Conservation (phyloP, 768 basidiomycete genomes). For the Lactarius evosmus region DNA sequence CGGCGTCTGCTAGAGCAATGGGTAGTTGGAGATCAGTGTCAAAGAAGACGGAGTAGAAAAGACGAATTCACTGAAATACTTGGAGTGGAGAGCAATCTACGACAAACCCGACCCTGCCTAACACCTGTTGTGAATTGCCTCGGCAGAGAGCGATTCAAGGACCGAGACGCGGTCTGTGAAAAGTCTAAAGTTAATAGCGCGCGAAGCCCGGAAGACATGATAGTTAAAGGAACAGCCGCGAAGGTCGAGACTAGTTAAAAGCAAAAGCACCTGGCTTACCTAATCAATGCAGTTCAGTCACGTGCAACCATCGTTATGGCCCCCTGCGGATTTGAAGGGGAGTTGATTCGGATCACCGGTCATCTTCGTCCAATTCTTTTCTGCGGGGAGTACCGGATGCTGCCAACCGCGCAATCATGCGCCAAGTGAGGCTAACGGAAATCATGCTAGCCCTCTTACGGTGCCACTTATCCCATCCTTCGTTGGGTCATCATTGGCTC, state of each 20-base stretch:
- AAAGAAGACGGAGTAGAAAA: neutral
- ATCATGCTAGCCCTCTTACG: too few relatives aligned
- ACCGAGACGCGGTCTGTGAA: slow-evolving; percentile 15
- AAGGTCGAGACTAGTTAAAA: neutral
- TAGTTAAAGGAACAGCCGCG: neutral
- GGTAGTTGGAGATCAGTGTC: neutral
- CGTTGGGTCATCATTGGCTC: too few relatives aligned
- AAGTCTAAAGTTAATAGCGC: slow-evolving; percentile 1
- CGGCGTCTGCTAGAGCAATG: slow-evolving; percentile 10
- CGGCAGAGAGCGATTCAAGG: slow-evolving; percentile 14
- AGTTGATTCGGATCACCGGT: too few relatives aligned
- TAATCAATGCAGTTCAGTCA: neutral
- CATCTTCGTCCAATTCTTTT: too few relatives aligned
- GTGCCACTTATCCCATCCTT: too few relatives aligned
- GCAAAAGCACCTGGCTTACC: neutral
- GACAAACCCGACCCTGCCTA: slow-evolving; percentile 5
- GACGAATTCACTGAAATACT: neutral
- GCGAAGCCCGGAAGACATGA: slow-evolving; percentile 1
- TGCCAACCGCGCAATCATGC: too few relatives aligned
- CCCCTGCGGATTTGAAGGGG: neutral
- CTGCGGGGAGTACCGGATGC: neutral
- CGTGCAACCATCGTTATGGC: too few relatives aligned
- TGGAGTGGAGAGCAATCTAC: slow-evolving; percentile 15
- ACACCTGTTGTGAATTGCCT: slow-evolving; percentile 9
- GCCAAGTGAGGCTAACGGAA: too few relatives aligned